Evolutionary conservation across 176 grass and related monocot species (phyloP).

Genomic region (Triticum urartu): DNA sequence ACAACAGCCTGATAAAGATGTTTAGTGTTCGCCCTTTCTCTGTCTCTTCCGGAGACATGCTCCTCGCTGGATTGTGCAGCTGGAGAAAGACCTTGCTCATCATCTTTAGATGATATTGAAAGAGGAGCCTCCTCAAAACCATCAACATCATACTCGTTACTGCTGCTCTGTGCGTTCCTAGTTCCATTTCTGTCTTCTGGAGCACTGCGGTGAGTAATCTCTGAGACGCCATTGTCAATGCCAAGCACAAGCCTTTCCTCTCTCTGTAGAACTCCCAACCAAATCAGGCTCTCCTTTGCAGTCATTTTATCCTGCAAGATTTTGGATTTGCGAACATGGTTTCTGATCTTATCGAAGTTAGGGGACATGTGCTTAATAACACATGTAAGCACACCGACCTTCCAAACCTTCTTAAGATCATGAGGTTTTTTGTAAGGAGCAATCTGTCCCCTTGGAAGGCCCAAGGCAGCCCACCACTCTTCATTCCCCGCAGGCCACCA

Average conservation of each 20-base stretch:
- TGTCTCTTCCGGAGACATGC: slow-evolving; percentile 2
- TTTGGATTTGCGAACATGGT: slow-evolving; percentile 85
- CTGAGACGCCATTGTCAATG: slow-evolving; percentile 64
- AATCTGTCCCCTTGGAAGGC: slow-evolving; percentile 55
- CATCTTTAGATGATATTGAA: slow-evolving; percentile 74
- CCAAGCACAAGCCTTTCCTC: slow-evolving; percentile 66
- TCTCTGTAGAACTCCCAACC: slow-evolving; percentile 75
- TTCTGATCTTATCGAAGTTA: slow-evolving; percentile 90
- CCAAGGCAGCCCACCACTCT: slow-evolving; percentile 77
- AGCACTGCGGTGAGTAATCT: slow-evolving; percentile 48
- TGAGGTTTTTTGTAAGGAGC: slow-evolving; percentile 96
- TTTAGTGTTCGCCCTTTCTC: slow-evolving; percentile 17
- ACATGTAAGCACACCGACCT: slow-evolving; percentile 86
- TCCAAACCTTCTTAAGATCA: slow-evolving; percentile 98
- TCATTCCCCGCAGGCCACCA: slow-evolving; percentile 96
- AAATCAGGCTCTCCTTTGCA: slow-evolving; percentile 92
- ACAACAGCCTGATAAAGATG: slow-evolving; percentile 21
- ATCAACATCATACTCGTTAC: slow-evolving; percentile 85
- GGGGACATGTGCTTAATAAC: slow-evolving; percentile 98
- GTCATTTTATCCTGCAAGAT: slow-evolving; percentile 99
- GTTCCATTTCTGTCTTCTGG: slow-evolving; percentile 38
- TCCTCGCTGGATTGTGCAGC: slow-evolving; percentile 37
- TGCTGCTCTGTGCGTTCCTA: slow-evolving; percentile 56
- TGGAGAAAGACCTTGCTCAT: slow-evolving; percentile 44
- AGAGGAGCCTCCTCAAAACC: slow-evolving; percentile 60